Percentiles rank a stretch among this genome's conserved stretches.
Evolutionary conservation across 495 filamentous ascomycete genomes (phyloP).

Genomic region (Penicillium coffeae): DNA sequence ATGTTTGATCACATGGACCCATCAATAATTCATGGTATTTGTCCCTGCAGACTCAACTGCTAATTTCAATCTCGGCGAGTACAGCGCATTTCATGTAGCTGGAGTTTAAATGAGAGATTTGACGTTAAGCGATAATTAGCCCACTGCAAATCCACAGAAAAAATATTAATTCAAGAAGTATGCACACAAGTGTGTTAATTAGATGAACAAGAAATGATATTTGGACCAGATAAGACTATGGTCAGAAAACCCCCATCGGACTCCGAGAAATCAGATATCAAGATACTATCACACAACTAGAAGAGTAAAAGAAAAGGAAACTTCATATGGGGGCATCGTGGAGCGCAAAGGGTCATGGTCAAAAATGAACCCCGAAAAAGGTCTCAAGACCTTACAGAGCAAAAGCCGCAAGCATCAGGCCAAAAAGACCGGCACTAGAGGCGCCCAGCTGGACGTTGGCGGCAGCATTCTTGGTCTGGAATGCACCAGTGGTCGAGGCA

Average conservation of each 20-base stretch:
- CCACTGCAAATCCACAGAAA: too few species aligned
- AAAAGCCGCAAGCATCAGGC: conserved; percentile 34
- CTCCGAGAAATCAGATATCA: conserved; percentile 9
- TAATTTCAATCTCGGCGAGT: not conserved
- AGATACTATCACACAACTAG: conserved; percentile 10
- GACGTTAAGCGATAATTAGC: too few species aligned
- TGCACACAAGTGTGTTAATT: not conserved
- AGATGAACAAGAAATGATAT: not conserved
- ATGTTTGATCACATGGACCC: too few species aligned
- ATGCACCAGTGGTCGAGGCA: conserved; percentile 15
- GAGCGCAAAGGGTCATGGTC: too few species aligned
- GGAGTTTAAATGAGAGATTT: too few species aligned
- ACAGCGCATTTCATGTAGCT: not conserved
- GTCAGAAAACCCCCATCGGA: conserved; percentile 13
- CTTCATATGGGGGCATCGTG: not conserved
- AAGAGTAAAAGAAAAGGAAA: conserved; percentile 9
- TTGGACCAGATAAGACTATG: not conserved
- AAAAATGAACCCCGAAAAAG: too few species aligned
- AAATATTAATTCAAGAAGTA: too few species aligned
- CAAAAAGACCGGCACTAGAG: conserved; percentile 36
- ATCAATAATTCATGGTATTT: not conserved
- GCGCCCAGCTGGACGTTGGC: conserved; percentile 30
- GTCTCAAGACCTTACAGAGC: conserved; percentile 40
- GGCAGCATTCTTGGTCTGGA: conserved; percentile 30
- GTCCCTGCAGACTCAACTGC: not conserved